Evolutionary conservation across 2,329 filamentous ascomycete species (phyloP), one percentile per base, ranked within the genome.

Genomic region (Fusarium agapanthi): DNA sequence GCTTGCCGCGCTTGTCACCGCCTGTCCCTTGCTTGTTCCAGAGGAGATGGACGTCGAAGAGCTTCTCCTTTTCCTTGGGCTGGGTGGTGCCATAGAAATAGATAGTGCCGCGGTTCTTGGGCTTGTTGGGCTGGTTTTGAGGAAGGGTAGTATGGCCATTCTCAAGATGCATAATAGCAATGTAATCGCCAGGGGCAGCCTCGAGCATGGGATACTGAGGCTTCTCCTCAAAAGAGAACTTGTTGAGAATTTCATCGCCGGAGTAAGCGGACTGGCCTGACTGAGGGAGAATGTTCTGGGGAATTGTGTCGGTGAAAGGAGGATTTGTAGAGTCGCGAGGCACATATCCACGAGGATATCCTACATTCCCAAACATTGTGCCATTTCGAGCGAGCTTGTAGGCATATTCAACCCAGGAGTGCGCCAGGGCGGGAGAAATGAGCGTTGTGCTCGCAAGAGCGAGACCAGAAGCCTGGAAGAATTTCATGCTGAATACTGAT

Each of bases 21-120:
- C 95, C 95, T 11, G 88, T 92, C 68, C 95, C 95, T 63, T 94
- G 90, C 24, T 86, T 80, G 51, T 90, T 97, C 96, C 96, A 98
- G 38, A 85, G 80, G 57, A 91, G 85, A 72, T 97, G 90, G 38
- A 98, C 91, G 78, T 94, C 90, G 41, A 82, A 81, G 59, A 87
- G 80, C 45, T 80, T 84, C 74, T 88, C 87, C 51, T 82, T 73
- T 55, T 82, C 78, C 60, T 86, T 86, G 62, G 91, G 88, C 58
- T 91, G 61, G 4, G 84, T 84, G 3, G 92, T 95, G 61, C 91
- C 93, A 79, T 95, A 95, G 68, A 95, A 86, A 80, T 88, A 94
- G 65, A 95, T 85, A n/a, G 89, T 91, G 41, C 93, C 93, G 18
- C 91, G 87, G 74, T 93, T 92, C 57, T 81, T 76, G 1, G 90